Base-by-base conservation (phyloP, 2,329 filamentous ascomycete genomes). In the Dothideomycetidae sp. region DNA sequence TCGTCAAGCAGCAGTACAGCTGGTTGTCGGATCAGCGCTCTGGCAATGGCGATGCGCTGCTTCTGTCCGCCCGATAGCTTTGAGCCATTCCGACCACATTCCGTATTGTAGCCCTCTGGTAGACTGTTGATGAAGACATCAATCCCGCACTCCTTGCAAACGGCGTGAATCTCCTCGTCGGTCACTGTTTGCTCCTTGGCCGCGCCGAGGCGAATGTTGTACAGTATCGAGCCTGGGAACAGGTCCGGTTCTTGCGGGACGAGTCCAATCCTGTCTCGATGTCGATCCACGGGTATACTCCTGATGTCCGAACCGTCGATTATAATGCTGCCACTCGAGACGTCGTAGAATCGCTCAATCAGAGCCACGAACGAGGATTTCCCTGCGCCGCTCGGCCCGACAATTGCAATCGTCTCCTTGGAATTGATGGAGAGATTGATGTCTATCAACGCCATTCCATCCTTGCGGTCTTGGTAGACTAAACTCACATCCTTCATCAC, bases 341-440 rank as follows among this genome's bases (percentile, higher is more conserved):
- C 55, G 35, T 63, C 61, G 41, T 59, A 64, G 46, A 64, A 64
- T 5, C 62, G 52, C 37, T 65, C 62, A 5, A 66, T 55, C n/a
- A 66, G 45, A n/a, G 61, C 52, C 9, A 65, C 53, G 2, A 57
- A 55, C n/a, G 59, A 60, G 1, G 58, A 61, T 46, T 66, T 66
- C 14, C 62, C 63, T 3, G 61, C 60, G 9, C 63, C 62, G 29
- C 58, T 62, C 12, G 60, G 56, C 2, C 62, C 62, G 1, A 64
- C 61, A 19, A 65, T 55, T 1, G 60, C 62, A 1, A 76, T 57
- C 0, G 68, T 73, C 37, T 73, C 59, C 3, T 71, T 71, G 1
- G 62, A 60, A 10, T 53, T 48, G 3, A 66, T 64, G 0, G 54
- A 54, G 18, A 78, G 58, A 5, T 51, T 64, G 3, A 75, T 49